Conservation (phyloP, 768 basidiomycete genomes). For the Macrolepiota fuliginosa region DNA sequence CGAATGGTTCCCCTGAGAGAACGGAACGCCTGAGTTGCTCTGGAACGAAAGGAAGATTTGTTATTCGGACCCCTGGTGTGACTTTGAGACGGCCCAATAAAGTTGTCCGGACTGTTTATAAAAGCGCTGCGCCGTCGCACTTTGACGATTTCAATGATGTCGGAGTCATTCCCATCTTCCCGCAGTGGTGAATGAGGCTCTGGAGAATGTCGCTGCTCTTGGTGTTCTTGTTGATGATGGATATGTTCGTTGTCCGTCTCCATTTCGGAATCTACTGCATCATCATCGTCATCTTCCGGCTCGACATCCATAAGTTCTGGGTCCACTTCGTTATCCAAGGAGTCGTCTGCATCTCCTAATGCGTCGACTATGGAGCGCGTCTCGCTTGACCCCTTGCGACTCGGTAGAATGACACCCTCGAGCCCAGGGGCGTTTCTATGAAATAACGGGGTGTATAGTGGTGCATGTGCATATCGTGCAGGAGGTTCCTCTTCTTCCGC, state of each 20-base stretch:
- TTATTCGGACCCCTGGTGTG: not conserved
- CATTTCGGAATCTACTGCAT: slow-evolving; percentile 7
- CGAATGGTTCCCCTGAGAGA: slow-evolving; percentile 39
- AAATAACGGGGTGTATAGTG: slow-evolving; percentile 13
- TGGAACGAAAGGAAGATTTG: slow-evolving; percentile 34
- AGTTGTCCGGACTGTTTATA: slow-evolving; percentile 18
- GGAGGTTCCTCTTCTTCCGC: slow-evolving; percentile 17
- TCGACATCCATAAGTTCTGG: slow-evolving; percentile 22
- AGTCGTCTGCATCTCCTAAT: slow-evolving; percentile 22
- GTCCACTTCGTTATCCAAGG: slow-evolving; percentile 23
- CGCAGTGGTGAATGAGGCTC: slow-evolving; percentile 11
- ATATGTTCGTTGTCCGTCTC: not conserved
- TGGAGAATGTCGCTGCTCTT: slow-evolving; percentile 13
- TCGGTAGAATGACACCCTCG: slow-evolving; percentile 9
- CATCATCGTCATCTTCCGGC: slow-evolving; percentile 19
- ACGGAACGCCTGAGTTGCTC: slow-evolving; percentile 42
- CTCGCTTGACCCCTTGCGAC: slow-evolving; percentile 19
- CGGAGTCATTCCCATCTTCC: slow-evolving; percentile 43
- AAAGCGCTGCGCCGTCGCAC: slow-evolving; percentile 37
- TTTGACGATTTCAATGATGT: slow-evolving; percentile 61
- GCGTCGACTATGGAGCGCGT: slow-evolving; percentile 30
- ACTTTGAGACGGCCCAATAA: not conserved
- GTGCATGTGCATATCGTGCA: slow-evolving; percentile 4
- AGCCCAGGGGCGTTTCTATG: slow-evolving; percentile 7
- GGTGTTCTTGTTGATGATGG: too few species aligned